Conservation (phyloP, 2,329 filamentous ascomycete species). For the Daldinia sp. region DNA sequence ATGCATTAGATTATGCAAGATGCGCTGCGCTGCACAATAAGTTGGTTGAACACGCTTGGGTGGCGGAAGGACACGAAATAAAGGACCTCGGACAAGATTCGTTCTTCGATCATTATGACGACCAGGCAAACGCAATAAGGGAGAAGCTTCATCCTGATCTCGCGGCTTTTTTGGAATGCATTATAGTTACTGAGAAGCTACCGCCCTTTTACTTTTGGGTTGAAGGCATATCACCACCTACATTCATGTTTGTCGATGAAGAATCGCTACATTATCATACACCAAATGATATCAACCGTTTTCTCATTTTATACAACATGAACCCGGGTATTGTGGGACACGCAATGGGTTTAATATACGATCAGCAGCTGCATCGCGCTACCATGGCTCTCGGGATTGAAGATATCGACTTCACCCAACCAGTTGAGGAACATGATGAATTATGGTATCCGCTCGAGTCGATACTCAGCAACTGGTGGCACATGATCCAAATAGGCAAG, state of each 20-base stretch:
- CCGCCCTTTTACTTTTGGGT: conserved; percentile 41
- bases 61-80: conserved; percentile 37
- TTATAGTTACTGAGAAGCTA: conserved; percentile 29
- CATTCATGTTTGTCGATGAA: conserved; percentile 37
- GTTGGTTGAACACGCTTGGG: conserved; percentile 42
- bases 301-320: conserved; percentile 40
- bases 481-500: conserved; percentile 41
- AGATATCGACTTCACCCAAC: conserved; percentile 37
- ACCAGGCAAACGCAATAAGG: conserved; percentile 37
- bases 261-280: conserved; percentile 26
- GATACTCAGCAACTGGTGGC: conserved; percentile 42
- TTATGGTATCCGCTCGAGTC: conserved; percentile 44
- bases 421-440: conserved; percentile 30
- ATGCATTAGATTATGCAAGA: conserved; percentile 41
- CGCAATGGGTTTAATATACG: conserved; percentile 43
- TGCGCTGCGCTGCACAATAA: conserved; percentile 47
- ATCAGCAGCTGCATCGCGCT: conserved; percentile 40
- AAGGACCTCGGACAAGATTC: conserved; percentile 15
- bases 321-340: conserved; percentile 33
- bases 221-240: conserved; percentile 25
- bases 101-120: conserved; percentile 37
- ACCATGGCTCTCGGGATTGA: conserved; percentile 38
- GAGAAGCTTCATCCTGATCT: conserved; percentile 41
- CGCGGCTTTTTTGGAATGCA: conserved; percentile 38
- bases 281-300: conserved; percentile 37